Percentiles rank a stretch among this genome's conserved stretches.
These are phyloP conservation scores for Pseudisothecium myosuroides DNA, from an alignment of 225 moss, liverwort and hornwort species.

Conservation along the genomic window DNA sequence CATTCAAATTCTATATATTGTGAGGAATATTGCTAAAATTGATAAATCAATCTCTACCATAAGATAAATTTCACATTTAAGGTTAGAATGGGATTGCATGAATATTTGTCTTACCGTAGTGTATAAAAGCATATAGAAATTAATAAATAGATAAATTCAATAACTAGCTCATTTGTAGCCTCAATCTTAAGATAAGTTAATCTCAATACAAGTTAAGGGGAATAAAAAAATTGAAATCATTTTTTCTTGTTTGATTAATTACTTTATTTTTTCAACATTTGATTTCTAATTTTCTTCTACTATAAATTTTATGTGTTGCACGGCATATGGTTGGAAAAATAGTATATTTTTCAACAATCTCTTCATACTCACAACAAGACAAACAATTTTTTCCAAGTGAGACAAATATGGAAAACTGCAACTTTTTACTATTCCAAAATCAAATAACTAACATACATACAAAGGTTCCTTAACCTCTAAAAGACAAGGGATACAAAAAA, in stretches of 20 bases:
- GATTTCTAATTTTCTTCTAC: not conserved
- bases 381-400: not conserved
- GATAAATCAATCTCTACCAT: fast-evolving
- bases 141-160: fast-evolving
- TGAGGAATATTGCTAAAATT: not conserved
- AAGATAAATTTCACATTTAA: not conserved
- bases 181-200: fast-evolving
- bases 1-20: not conserved
- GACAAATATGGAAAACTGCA: not conserved
- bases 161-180: not conserved
- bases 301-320: not conserved
- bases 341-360: not conserved
- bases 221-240: not conserved
- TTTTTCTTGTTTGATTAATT: fast-evolving
- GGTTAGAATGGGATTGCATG: not conserved
- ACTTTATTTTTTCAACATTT: not conserved
- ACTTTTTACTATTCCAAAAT: not conserved
- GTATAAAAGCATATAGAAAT: fast-evolving
- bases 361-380: not conserved
- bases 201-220: fast-evolving
- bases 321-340: not conserved
- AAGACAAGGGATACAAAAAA: no score
- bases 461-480: no score
- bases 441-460: not conserved
- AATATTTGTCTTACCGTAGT: not conserved